Evolutionary conservation across 108 stramenopile genomes (phyloP), one percentile per base, ranked within the genome.

Genomic region (Schizochytrium sp.): DNA sequence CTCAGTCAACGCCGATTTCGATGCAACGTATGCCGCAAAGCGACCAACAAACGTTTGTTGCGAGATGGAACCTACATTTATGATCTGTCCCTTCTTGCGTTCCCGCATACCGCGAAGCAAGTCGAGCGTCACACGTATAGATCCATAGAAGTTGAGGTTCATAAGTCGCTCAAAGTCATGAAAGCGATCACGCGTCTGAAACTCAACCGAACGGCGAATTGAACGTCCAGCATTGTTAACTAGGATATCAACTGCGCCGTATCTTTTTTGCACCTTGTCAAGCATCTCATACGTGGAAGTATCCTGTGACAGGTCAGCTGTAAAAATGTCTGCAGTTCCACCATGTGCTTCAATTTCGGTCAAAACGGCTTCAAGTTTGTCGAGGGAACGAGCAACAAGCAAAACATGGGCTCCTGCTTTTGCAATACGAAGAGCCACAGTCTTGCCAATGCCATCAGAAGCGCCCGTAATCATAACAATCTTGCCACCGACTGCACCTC

Each of bases 381-480:
- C 76, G 50, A 50, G 4, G 28, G 76, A 55, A 8, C 76, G 76
- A 1, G 76, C 76, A 17, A 83, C 76, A 8, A 83, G 47, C 5
- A 83, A 55, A 7, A 83, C 76, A n/a, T 49, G 53, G 17, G 50
- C 47, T 10, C 76, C 76, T 0, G 47, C 76, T 40, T 55, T 49
- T 1, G 50, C 50, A 46, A 55, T 10, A 10, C 76, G 76, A 8
- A 10, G 49, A 2, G 76, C 76, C 15, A 83, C 8, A 10, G 47
- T 55, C 50, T 55, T 49, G 50, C 76, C 76, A 42, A 83, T 83
- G 13, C 76, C 76, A n/a, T 49, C 76, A 0, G 76, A 83, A n/a
- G 76, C 76, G 47, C 76, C 76, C 8, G 50, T 55, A 40, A 83
- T 53, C 76, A 83, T 83, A 38, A 83, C 76, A 40, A 83, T 53